Percentiles rank a stretch among this genome's conserved stretches.
phyloP scores from a whole-genome alignment of 768 basidiomycete genomes.

The Mycena galopus region DNA sequence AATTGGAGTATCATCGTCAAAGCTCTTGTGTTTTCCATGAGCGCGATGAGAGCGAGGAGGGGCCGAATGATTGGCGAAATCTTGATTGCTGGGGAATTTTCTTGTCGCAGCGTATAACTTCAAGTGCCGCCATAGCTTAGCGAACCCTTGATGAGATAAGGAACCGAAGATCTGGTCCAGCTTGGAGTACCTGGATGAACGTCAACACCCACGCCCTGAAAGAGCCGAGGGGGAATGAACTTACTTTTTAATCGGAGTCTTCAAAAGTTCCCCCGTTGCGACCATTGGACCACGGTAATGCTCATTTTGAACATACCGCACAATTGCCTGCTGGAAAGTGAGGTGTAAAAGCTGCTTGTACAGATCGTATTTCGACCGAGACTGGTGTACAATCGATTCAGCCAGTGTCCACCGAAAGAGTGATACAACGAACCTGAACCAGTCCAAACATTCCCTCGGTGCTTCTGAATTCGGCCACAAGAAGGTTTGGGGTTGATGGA shows the following conservation, averaged over 20 bases:
- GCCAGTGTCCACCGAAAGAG: neutral
- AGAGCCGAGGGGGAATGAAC: conserved; percentile 24
- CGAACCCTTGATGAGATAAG: conserved; percentile 55
- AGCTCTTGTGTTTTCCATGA: conserved; percentile 46
- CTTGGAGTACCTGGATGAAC: conserved; percentile 46
- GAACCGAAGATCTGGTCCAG: conserved; percentile 48
- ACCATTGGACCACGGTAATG: conserved; percentile 79
- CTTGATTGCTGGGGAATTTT: conserved; percentile 40
- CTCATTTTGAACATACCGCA: conserved; percentile 82
- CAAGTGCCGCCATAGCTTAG: conserved; percentile 69
- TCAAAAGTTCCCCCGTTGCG: conserved; percentile 72
- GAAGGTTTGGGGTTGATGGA: conserved; percentile 82
- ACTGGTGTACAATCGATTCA: conserved; percentile 55
- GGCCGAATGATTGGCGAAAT: conserved; percentile 13
- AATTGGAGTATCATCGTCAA: conserved; percentile 67
- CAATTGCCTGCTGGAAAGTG: conserved; percentile 72
- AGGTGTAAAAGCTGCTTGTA: conserved; percentile 86
- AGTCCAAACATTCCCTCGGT: conserved; percentile 86
- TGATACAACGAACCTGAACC: conserved; percentile 68
- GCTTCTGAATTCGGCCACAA: conserved; percentile 85
- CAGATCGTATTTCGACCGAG: conserved; percentile 83
- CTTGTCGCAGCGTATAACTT: conserved; percentile 56
- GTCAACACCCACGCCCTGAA: neutral
- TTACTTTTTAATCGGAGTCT: conserved; percentile 67
- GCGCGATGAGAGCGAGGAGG: conserved; percentile 25